Conservation (phyloP, 2,329 filamentous ascomycete species). For the Microcyclospora pomicola region DNA sequence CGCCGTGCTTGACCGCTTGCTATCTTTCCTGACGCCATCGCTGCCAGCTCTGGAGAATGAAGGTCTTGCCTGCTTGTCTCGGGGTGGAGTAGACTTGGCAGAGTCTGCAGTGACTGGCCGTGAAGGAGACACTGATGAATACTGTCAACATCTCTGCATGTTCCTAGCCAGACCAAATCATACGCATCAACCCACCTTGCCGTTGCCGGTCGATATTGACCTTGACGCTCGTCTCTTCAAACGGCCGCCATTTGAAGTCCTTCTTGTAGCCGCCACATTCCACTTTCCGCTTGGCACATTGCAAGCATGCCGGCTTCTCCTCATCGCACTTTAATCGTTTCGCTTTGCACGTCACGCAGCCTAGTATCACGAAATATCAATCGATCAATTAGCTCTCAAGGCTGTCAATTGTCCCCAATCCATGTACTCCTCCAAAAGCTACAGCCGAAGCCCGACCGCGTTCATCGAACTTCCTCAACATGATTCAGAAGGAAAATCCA, state of each 20-base stretch:
- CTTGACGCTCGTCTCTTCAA: constrained; percentile 47
- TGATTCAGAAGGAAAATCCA: constrained; percentile 5
- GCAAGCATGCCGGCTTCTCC: constrained; percentile 52
- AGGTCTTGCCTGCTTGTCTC: constrained; percentile 1
- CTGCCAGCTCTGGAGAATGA: too few relatives aligned
- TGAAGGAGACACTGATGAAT: too few relatives aligned
- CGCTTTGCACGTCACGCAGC: constrained; percentile 59
- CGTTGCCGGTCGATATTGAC: constrained; percentile 33
- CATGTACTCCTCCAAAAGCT: neutral
- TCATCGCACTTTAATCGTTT: constrained; percentile 64
- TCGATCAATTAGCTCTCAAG: constrained; percentile 11
- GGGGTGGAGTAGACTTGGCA: constrained; percentile 10
- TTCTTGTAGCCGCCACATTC: constrained; percentile 59
- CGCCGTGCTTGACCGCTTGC: constrained; percentile 5
- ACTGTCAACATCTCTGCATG: too few relatives aligned
- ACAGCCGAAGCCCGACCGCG: neutral
- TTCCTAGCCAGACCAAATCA: neutral
- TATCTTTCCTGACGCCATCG: constrained; percentile 2
- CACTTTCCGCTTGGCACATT: constrained; percentile 52
- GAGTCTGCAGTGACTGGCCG: constrained; percentile 4
- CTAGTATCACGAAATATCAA: constrained; percentile 31
- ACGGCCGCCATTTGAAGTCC: constrained; percentile 61
- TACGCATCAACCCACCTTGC: constrained; percentile 25
- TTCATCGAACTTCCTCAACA: neutral
- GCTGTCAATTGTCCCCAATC: neutral